phyloP scores from a whole-genome alignment of 306 rosid genomes.

The Erythrophleum fordii region DNA sequence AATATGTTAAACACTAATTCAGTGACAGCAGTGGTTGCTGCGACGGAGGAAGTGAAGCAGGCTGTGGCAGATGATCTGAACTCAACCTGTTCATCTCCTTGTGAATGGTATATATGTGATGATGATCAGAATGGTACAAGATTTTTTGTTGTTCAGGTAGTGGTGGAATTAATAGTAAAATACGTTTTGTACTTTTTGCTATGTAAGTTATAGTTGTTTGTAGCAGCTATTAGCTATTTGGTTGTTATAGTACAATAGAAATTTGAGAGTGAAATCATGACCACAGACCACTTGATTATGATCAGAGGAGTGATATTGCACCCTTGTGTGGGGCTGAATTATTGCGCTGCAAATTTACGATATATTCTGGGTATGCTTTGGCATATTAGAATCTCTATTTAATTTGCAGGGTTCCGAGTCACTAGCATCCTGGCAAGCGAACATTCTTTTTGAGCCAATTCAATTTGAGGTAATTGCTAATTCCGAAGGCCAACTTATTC shows the following conservation, averaged over 20 bases:
- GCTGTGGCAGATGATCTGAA: conserved; percentile 76
- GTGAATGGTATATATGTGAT: conserved; percentile 81
- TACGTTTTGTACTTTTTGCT: neutral
- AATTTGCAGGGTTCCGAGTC: conserved; percentile 77
- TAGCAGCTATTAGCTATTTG: neutral
- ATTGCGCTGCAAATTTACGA: neutral
- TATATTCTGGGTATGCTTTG: neutral
- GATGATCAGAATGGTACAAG: conserved; percentile 63
- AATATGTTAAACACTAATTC: conserved; percentile 55
- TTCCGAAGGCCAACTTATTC: neutral
- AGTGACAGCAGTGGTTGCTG: conserved; percentile 77
- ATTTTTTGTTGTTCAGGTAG: conserved; percentile 75
- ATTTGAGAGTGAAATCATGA: conserved; percentile 1
- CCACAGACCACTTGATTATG: neutral
- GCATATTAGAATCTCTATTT: conserved; percentile 3
- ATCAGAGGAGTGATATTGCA: neutral
- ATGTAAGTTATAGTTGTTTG: neutral
- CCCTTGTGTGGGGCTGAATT: neutral
- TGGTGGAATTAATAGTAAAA: neutral
- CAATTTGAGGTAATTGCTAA: conserved; percentile 63
- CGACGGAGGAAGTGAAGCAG: conserved; percentile 83
- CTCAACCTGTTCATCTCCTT: conserved; percentile 68
- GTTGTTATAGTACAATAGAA: neutral
- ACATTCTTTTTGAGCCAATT: conserved; percentile 78
- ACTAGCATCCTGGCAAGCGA: conserved; percentile 88